Percentiles rank a stretch among this genome's conserved stretches.
Conservation (phyloP, 23 red algal genomes). For the Gracilariopsis chorda region DNA sequence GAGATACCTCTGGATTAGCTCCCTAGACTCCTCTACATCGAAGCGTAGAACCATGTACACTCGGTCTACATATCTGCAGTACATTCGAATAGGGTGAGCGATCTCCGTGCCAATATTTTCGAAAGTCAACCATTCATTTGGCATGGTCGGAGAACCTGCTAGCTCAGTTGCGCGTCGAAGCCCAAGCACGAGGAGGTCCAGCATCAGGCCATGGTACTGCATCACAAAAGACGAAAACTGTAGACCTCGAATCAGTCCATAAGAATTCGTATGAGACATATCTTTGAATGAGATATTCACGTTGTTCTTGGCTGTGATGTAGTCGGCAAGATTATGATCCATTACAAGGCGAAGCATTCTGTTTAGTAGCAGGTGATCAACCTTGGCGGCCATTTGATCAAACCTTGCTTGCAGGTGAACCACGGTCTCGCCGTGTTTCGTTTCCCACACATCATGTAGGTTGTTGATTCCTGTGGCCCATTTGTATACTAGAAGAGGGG, state of each 20-base stretch:
- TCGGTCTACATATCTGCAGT: slow-evolving; percentile 84
- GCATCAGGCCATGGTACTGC: slow-evolving; percentile 84
- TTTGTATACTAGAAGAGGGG: slow-evolving; percentile 94
- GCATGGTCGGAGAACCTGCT: slow-evolving; percentile 67
- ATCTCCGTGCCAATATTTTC: slow-evolving; percentile 57
- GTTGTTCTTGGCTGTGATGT: slow-evolving; percentile 97
- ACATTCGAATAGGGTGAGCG: slow-evolving; percentile 82
- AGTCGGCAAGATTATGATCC: slow-evolving; percentile 95
- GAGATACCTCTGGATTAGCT: slow-evolving; percentile 74
- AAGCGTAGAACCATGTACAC: slow-evolving; percentile 93
- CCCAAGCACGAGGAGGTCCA: slow-evolving; percentile 80
- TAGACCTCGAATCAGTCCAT: slow-evolving; percentile 83
- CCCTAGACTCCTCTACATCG: slow-evolving; percentile 65
- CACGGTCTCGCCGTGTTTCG: slow-evolving; percentile 54
- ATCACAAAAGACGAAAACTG: slow-evolving; percentile 95
- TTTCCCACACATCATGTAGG: slow-evolving; percentile 83
- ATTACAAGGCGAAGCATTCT: slow-evolving; percentile 91
- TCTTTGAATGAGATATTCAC: slow-evolving; percentile 95
- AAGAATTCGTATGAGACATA: slow-evolving; percentile 95
- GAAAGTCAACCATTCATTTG: slow-evolving; percentile 74
- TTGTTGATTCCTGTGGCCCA: slow-evolving; percentile 91
- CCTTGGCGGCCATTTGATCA: slow-evolving; percentile 78
- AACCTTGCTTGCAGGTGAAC: slow-evolving; percentile 81
- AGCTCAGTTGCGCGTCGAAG: slow-evolving; percentile 72
- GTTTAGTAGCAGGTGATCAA: slow-evolving; percentile 87